phyloP scores from a whole-genome alignment of 164 flowering plant genomes.

The Aristolochia fimbriata region DNA sequence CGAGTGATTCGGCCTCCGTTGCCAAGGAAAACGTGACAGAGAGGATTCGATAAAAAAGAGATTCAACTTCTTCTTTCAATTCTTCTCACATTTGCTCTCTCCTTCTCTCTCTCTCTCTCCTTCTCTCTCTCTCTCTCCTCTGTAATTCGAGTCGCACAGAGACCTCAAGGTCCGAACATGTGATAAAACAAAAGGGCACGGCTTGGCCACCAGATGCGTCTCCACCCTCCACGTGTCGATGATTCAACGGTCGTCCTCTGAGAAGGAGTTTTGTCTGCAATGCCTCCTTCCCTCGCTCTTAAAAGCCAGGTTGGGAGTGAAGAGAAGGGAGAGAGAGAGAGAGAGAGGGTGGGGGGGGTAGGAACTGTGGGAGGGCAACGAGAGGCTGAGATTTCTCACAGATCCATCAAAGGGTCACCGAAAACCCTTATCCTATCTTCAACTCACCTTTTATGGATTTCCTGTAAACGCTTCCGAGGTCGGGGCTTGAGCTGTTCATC shows the following conservation, averaged over 20 bases:
- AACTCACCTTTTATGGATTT: slow-evolving; percentile 6
- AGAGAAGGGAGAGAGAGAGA: slow-evolving; percentile 10
- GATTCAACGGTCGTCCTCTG: slow-evolving; percentile 14
- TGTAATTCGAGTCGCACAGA: not conserved
- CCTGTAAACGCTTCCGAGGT: not conserved
- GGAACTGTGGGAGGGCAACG: slow-evolving; percentile 24
- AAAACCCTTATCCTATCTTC: slow-evolving; percentile 53
- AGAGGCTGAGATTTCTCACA: slow-evolving; percentile 49
- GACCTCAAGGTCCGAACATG: slow-evolving; percentile 2
- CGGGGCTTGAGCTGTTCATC: not conserved
- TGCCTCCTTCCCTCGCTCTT: slow-evolving; percentile 9
- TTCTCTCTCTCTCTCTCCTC: no score
- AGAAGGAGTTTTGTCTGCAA: slow-evolving; percentile 15
- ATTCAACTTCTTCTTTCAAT: not conserved
- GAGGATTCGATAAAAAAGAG: slow-evolving; percentile 2
- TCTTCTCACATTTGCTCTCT: no score
- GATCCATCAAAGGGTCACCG: slow-evolving; percentile 22
- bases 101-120: no score
- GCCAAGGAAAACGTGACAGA: slow-evolving; percentile 1
- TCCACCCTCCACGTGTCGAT: slow-evolving; percentile 28
- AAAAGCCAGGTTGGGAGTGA: slow-evolving; percentile 10
- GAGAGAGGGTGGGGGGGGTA: slow-evolving; percentile 15
- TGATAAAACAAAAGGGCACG: slow-evolving; percentile 19
- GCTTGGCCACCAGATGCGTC: slow-evolving; percentile 1
- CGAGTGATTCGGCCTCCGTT: not conserved